Base-by-base conservation (phyloP, 1,284 basidiomycete genomes). In the Cutaneotrichosporon mucoides region DNA sequence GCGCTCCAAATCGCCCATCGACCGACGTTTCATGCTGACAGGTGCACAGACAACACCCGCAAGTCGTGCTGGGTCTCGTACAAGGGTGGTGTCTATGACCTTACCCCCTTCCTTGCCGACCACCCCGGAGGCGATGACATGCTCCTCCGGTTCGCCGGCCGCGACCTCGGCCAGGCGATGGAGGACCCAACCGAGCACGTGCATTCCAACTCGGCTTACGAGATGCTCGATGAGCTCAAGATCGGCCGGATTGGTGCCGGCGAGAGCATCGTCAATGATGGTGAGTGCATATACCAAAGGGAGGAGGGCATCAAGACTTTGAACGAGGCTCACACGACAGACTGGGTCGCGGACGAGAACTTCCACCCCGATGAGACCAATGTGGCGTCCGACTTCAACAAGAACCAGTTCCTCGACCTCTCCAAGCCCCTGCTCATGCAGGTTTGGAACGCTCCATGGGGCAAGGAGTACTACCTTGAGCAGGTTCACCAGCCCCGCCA, bases 401-500 rank as follows among this genome's bases (percentile, higher is more conserved):
- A 89, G 80, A 91, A 89, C 76, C 84, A 91, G 73, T 99, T 99
- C 79, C 82, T 99, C 63, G 95, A 99, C 76, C 84, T 99, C 36
- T 84, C 85, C 66, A 86, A 88, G 75, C 92, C 96, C 4, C 78
- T 99, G 10, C 60, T 76, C 12, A 56, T 60, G 40, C 73, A 76
- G 60, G 73, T 76, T 1, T 73, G 71, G 71, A 56, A 59, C 37
- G 73, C 75, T 5, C 67, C 67, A 11, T 73, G 55, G 68, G 88
- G 88, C 72, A 99, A 99, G 82, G 86, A 89, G 24, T 99, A 96
- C 76, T 99, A 99, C 77, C 82, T 99, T 55, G 85, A 91, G 72
- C 95, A 99, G 78, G 92, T 99, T 0, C 95, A 99, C 78, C 92
- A 95, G 78, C 90, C 95, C 6, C 86, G 95, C 51, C 96, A 99